Conservation (phyloP, 345 rosid species). For the Mangifera indica region DNA sequence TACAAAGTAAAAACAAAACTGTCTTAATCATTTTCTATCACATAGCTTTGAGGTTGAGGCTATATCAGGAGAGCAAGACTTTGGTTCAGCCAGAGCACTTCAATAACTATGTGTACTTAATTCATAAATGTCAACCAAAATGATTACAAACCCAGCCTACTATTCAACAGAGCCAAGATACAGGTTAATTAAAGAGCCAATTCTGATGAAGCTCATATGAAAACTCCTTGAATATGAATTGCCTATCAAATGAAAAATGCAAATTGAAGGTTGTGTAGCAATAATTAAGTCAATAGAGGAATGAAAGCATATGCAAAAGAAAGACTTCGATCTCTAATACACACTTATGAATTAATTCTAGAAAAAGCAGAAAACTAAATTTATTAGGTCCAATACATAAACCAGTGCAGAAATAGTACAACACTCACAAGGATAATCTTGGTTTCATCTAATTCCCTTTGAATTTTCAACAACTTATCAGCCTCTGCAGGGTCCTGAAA, state of each 20-base stretch:
- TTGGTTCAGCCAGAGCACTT: not conserved
- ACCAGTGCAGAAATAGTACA: not conserved
- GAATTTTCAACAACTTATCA: slow-evolving; percentile 91
- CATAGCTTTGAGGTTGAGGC: not conserved
- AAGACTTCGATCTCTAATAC: not conserved
- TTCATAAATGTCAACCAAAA: not conserved
- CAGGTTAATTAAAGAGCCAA: not conserved
- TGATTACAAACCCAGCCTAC: not conserved
- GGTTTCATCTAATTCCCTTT: slow-evolving; percentile 97
- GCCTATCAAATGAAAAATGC: not conserved
- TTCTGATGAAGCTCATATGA: not conserved
- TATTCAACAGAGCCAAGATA: not conserved
- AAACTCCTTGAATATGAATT: not conserved
- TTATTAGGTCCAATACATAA: not conserved
- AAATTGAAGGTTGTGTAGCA: not conserved
- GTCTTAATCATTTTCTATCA: not conserved
- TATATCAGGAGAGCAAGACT: not conserved
- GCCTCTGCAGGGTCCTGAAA: slow-evolving; percentile 98
- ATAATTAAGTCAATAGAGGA: not conserved
- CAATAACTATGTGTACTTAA: not conserved
- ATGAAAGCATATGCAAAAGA: not conserved
- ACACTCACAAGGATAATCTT: slow-evolving; percentile 92
- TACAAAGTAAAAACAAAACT: not conserved
- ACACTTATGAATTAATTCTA: not conserved
- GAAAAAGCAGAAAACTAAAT: not conserved